Conservation (phyloP, 2,329 filamentous ascomycete species). For the Thelonectria blattea region DNA sequence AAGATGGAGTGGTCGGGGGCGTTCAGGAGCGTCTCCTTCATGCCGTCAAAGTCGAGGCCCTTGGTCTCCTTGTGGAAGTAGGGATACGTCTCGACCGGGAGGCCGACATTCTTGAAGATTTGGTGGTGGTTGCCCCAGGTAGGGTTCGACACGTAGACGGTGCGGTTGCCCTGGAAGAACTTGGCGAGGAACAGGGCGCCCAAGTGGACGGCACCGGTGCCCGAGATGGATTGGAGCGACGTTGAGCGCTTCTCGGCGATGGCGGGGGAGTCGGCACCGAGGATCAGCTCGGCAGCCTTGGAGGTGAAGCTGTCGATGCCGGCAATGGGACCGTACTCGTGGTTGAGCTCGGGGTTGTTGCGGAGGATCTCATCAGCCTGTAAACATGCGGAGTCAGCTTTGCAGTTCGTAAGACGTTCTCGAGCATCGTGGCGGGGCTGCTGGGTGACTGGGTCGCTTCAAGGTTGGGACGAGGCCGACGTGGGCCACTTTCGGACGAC, state of each 20-base stretch:
- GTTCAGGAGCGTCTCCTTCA: conserved; percentile 72
- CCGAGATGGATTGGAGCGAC: conserved; percentile 93
- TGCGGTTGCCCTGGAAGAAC: conserved; percentile 80
- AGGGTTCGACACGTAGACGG: conserved; percentile 89
- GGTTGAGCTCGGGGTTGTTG: conserved; percentile 88
- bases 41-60: conserved; percentile 89
- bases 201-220: conserved; percentile 92
- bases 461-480: conserved; percentile 20
- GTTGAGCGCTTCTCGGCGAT: conserved; percentile 81
- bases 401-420: conserved; percentile 20
- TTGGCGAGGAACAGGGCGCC: conserved; percentile 92
- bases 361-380: conserved; percentile 91
- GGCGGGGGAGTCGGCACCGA: conserved; percentile 81
- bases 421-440: conserved; percentile 20
- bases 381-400: conserved; percentile 34
- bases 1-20: conserved; percentile 85
- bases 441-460: conserved; percentile 22
- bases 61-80: conserved; percentile 92
- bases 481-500: conserved; percentile 20
- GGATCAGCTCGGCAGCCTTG: conserved; percentile 88
- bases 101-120: conserved; percentile 90
- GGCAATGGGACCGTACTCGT: conserved; percentile 97
- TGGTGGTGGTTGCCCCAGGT: conserved; percentile 99
- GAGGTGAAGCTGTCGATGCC: conserved; percentile 84
- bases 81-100: conserved; percentile 82